These are phyloP conservation scores for Sclerotinia borealis DNA, from an alignment of 2,329 filamentous ascomycete species.

Conservation along the genomic window DNA sequence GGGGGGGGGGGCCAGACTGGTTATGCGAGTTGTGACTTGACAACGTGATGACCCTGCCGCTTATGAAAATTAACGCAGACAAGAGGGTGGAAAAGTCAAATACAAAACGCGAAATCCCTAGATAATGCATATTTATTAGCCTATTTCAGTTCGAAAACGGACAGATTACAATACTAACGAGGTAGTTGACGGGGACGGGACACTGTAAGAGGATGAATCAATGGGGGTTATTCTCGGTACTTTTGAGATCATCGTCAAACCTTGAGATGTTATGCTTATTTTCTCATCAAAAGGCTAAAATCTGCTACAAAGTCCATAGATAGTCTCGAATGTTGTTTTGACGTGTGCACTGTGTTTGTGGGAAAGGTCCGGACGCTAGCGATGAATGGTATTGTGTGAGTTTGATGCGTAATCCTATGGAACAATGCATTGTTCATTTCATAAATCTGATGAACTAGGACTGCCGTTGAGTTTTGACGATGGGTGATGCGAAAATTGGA, in stretches of 20 bases:
- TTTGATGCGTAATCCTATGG: background rate
- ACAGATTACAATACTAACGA: background rate
- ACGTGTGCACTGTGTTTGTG: slow-evolving; percentile 1
- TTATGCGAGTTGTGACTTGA: slow-evolving; percentile 8
- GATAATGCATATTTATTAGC: background rate
- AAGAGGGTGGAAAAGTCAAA: background rate
- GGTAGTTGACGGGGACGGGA: background rate
- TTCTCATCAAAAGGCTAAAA: background rate
- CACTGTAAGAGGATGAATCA: background rate
- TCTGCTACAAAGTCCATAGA: slow-evolving; percentile 5
- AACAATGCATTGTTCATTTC: slow-evolving; percentile 1
- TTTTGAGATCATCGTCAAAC: slow-evolving; percentile 7
- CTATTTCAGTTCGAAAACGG: background rate
- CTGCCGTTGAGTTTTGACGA: slow-evolving; percentile 3
- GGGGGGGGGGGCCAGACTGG: slow-evolving; percentile 1
- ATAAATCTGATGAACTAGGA: slow-evolving; percentile 4
- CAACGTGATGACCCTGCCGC: slow-evolving; percentile 13
- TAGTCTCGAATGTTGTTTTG: slow-evolving; percentile 5
- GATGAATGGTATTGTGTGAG: background rate
- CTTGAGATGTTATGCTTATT: background rate
- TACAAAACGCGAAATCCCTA: background rate
- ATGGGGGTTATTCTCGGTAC: background rate
- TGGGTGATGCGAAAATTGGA: background rate
- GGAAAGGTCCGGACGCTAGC: background rate
- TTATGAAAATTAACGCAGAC: slow-evolving; percentile 1